phyloP scores from a whole-genome alignment of 2,329 filamentous ascomycete genomes.

The Lasiodiplodia hormozganensis region DNA sequence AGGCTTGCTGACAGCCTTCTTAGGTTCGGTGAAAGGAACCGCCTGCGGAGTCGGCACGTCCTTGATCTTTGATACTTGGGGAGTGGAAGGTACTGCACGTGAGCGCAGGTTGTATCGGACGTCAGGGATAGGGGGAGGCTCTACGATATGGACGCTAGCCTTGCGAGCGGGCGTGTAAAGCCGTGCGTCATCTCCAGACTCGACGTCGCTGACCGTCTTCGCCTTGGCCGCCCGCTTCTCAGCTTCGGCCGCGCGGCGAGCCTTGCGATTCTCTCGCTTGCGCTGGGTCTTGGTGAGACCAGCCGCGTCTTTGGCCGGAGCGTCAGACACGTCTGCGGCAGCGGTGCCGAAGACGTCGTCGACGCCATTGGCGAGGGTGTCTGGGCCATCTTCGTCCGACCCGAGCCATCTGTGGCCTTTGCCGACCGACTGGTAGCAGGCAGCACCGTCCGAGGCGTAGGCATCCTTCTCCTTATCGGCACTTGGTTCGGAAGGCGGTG shows the following conservation, averaged over 20 bases:
- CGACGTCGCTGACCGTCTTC: constrained; percentile 39
- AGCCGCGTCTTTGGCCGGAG: background rate
- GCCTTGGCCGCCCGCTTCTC: constrained; percentile 28
- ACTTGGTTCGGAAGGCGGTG: constrained; percentile 29
- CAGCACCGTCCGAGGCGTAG: constrained; percentile 54
- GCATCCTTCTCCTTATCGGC: constrained; percentile 33
- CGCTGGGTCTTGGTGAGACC: constrained; percentile 45
- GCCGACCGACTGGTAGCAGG: constrained; percentile 35
- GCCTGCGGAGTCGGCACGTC: background rate
- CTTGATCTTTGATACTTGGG: constrained; percentile 19
- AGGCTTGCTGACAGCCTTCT: constrained; percentile 13
- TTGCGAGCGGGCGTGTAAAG: constrained; percentile 43
- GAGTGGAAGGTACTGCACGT: background rate
- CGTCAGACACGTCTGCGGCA: constrained; percentile 14
- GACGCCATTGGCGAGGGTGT: constrained; percentile 16
- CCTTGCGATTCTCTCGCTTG: constrained; percentile 39
- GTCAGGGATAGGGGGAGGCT: background rate
- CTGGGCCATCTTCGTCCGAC: constrained; percentile 24
- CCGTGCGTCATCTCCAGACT: constrained; percentile 43
- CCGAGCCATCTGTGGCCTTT: constrained; percentile 38
- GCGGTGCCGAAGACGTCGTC: constrained; percentile 27
- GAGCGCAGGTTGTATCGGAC: constrained; percentile 24
- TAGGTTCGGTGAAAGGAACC: constrained; percentile 18
- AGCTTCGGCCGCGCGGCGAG: constrained; percentile 36
- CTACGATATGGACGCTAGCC: constrained; percentile 41